Conservation (phyloP, 176 grass and related monocot genomes). For the Typha latifolia region DNA sequence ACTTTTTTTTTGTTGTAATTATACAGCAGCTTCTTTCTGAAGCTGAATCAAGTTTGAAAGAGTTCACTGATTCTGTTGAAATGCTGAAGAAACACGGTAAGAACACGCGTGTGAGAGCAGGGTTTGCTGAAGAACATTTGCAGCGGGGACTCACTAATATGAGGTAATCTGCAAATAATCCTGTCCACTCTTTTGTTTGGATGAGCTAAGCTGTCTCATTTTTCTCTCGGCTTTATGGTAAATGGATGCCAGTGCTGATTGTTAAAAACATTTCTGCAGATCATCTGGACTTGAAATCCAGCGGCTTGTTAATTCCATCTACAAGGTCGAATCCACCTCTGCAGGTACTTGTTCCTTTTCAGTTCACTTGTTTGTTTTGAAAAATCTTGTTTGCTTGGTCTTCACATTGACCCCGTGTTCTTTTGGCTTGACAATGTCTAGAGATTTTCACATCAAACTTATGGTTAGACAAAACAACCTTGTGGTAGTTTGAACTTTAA, state of each 20-base stretch:
- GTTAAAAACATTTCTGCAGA: constrained; percentile 25
- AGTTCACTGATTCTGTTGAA: constrained; percentile 46
- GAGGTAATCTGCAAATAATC: constrained; percentile 22
- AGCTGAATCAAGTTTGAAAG: constrained; percentile 64
- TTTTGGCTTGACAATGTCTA: background rate
- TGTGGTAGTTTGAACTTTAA: background rate
- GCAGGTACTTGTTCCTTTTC: constrained; percentile 39
- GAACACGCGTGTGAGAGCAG: constrained; percentile 64
- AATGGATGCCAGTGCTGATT: too few species aligned
- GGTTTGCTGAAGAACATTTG: constrained; percentile 75
- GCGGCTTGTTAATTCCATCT: constrained; percentile 61
- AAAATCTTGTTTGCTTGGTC: constrained; percentile 1
- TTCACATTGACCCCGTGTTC: background rate
- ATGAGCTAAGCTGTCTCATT: too few species aligned
- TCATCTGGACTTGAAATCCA: constrained; percentile 83
- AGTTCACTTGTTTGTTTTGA: background rate
- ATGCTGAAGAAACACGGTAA: constrained; percentile 69
- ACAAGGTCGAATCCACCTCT: constrained; percentile 75
- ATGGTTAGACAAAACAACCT: background rate
- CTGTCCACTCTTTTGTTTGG: too few species aligned
- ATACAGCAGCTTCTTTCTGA: constrained; percentile 64
- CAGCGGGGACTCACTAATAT: constrained; percentile 65
- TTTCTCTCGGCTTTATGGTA: too few species aligned
- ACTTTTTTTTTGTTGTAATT: background rate
- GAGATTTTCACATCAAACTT: background rate